These are phyloP conservation scores for Penicillium sp. DNA, from an alignment of 2,329 filamentous ascomycete genomes.

Conservation along the genomic window DNA sequence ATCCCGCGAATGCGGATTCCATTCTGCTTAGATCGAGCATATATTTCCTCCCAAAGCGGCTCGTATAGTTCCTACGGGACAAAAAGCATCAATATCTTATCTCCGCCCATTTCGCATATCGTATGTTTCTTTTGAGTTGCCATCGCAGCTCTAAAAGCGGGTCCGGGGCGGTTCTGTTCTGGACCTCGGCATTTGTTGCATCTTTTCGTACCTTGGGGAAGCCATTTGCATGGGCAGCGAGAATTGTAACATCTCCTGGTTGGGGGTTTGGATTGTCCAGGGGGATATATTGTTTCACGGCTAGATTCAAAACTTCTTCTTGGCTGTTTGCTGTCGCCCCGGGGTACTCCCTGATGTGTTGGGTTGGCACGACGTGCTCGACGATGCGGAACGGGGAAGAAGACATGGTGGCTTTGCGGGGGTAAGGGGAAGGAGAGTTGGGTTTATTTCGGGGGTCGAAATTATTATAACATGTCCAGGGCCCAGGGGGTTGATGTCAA, in stretches of 20 bases:
- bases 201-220: constrained; percentile 69
- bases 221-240: constrained; percentile 84
- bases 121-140: not conserved
- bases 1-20: constrained; percentile 73
- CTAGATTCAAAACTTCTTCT: constrained; percentile 68
- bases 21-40: constrained; percentile 53
- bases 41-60: constrained; percentile 81
- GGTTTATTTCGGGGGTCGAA: not conserved
- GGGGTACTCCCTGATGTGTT: constrained; percentile 79
- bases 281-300: constrained; percentile 85
- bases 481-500: no score
- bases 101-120: not conserved
- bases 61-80: constrained; percentile 75
- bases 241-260: constrained; percentile 75
- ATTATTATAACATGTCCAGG: not conserved
- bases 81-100: constrained; percentile 5
- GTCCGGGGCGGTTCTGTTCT: not conserved
- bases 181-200: constrained; percentile 4
- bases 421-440: constrained; percentile 21
- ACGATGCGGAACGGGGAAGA: constrained; percentile 52
- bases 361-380: constrained; percentile 68
- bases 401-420: constrained; percentile 43
- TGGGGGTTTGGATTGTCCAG: constrained; percentile 63
- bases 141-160: not conserved
- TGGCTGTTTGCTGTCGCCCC: constrained; percentile 67